Evolutionary conservation across 768 basidiomycete species (phyloP).

Genomic region (Baorangia bicolor): DNA sequence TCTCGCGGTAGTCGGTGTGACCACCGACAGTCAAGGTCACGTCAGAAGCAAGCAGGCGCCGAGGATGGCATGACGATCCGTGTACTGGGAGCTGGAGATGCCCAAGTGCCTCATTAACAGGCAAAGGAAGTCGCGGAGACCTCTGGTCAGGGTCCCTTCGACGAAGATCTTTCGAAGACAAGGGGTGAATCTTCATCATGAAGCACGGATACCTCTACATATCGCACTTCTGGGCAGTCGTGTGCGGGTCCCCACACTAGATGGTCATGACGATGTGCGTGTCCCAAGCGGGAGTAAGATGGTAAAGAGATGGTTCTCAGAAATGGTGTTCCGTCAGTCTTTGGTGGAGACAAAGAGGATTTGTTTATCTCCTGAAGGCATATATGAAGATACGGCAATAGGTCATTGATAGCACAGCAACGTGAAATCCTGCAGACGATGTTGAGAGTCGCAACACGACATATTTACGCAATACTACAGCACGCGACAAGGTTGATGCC

Average conservation of each 20-base stretch:
- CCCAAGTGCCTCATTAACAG: conserved; percentile 73
- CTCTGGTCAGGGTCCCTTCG: conserved; percentile 76
- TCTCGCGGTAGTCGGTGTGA: conserved; percentile 77
- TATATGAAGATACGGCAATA: conserved; percentile 32
- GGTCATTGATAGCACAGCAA: conserved; percentile 81
- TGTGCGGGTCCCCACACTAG: conserved; percentile 90
- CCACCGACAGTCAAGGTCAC: conserved; percentile 86
- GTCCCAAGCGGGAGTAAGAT: conserved; percentile 89
- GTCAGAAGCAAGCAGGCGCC: conserved; percentile 80
- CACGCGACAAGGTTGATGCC: conserved; percentile 18
- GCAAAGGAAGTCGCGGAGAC: conserved; percentile 79
- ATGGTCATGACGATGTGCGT: conserved; percentile 94
- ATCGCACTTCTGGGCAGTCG: conserved; percentile 90
- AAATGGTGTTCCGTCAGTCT: conserved; percentile 73
- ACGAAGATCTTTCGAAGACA: conserved; percentile 85
- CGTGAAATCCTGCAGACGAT: conserved; percentile 89
- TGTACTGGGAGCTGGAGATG: conserved; percentile 79
- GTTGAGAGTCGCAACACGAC: conserved; percentile 63
- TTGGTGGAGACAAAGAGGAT: conserved; percentile 68
- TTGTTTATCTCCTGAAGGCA: conserved; percentile 62
- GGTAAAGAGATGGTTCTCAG: conserved; percentile 97
- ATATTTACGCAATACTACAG: conserved; percentile 9
- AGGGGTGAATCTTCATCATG: conserved; percentile 92
- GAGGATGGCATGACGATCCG: conserved; percentile 94
- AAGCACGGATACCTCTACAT: too few relatives aligned